A percentile compares a stretch with the other conserved stretches of the same genome.
phyloP scores from a whole-genome alignment of 805 yeast species.

The Ogataea ramenticola region DNA sequence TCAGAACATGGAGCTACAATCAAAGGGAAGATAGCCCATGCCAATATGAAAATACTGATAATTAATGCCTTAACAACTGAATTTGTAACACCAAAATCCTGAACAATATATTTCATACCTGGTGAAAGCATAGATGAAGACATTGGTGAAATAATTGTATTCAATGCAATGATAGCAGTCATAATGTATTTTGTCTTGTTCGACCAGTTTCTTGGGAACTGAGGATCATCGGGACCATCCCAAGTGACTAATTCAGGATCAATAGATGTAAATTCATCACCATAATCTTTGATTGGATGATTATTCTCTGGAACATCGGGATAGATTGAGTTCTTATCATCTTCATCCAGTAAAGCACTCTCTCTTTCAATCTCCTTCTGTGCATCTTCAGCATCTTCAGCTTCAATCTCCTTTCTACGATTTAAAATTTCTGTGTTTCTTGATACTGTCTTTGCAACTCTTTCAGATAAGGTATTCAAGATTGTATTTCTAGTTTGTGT shows the following conservation, averaged over 20 bases:
- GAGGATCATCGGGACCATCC: constrained; percentile 56
- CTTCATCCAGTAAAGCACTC: background rate
- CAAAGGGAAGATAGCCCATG: constrained; percentile 63
- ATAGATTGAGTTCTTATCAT: background rate
- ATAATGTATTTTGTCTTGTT: constrained; percentile 31
- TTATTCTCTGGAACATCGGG: constrained; percentile 4
- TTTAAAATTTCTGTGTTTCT: constrained; percentile 16
- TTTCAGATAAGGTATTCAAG: constrained; percentile 25
- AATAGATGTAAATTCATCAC: constrained; percentile 42
- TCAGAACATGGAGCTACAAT: constrained; percentile 64
- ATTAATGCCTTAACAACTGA: constrained; percentile 41
- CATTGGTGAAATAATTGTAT: constrained; percentile 54
- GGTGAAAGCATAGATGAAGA: constrained; percentile 62
- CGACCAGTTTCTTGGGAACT: constrained; percentile 59
- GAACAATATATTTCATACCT: constrained; percentile 42
- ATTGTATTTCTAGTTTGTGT: constrained; percentile 38
- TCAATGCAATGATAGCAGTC: constrained; percentile 41
- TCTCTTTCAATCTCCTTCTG: background rate
- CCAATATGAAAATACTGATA: constrained; percentile 58
- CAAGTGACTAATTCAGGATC: constrained; percentile 68
- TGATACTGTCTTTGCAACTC: background rate
- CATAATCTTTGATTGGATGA: constrained; percentile 2
- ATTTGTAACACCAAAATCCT: constrained; percentile 34
- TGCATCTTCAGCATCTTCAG: background rate
- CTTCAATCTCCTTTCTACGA: constrained; percentile 4